Evolutionary conservation across 441 rosid genomes (phyloP), one percentile per base, ranked within the genome.

Genomic region (Hura crepitans): DNA sequence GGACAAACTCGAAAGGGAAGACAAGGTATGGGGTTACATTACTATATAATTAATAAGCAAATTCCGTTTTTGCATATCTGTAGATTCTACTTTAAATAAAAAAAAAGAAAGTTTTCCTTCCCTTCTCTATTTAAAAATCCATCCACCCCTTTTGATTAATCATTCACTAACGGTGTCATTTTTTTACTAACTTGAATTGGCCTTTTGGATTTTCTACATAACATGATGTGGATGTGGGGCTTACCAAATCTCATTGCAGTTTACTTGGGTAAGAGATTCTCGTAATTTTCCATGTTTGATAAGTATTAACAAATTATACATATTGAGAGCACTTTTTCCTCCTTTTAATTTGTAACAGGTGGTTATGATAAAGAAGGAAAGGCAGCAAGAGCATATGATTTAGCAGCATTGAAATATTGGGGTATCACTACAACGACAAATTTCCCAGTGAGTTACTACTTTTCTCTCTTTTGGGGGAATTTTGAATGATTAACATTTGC

Each of bases 1-100:
- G 99, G 99, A 33, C 99, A 94, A 77, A 89, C 95, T 67, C 87
- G 99, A 68, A 92, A 94, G 75, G 99, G 99, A 75, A 89, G 99
- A 74, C 99, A 94, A 89, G 97, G 99, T 91, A 82, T 65, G 81
- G 81, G 42, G 4, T 58, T 23, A 25, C 28, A 42, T 45, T 43
- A 62, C 28, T 35, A 0, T 17, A 5, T 33, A 63, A 45, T 27
- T 27, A 27, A 33, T 22, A 25, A 5, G 9, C 11, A 14, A 6
- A 53, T 12, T 50, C 37, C 5, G 12, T 9, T 9, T 20, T 12
- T 20, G 17, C 62, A 58, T 58, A 66, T 35, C 51, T 53, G 20
- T 15, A 65, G 70, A 47, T 53, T 63, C 64, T 45, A 13, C 8
- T 1, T 33, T 20, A 17, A 37, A 9, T 1, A 6, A n/a, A n/a